A percentile compares a stretch with the other conserved stretches of the same genome.
Conservation (phyloP, 495 filamentous ascomycete genomes). For the Friedmanniomyces endolithicus region DNA sequence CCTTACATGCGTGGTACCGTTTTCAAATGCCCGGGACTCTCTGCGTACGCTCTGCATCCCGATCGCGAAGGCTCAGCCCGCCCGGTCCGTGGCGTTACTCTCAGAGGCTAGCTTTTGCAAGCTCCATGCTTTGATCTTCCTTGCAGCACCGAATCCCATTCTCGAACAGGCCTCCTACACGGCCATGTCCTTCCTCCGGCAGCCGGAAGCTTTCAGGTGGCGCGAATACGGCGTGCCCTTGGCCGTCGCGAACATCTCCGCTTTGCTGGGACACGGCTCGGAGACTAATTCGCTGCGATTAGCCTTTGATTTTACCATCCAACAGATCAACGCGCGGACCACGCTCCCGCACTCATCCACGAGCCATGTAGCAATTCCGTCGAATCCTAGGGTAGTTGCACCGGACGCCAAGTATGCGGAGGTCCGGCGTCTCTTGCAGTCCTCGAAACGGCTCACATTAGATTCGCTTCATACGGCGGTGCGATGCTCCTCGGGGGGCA, state of each 20-base stretch:
- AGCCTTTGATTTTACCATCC: constrained; percentile 22
- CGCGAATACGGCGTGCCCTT: constrained; percentile 50
- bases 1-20: constrained; percentile 28
- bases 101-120: constrained; percentile 46
- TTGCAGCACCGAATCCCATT: constrained; percentile 35
- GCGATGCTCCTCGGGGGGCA: constrained; percentile 47
- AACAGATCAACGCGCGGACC: constrained; percentile 4
- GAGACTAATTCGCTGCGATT: constrained; percentile 30
- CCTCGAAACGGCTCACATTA: constrained; percentile 36
- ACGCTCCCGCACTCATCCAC: background rate
- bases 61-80: constrained; percentile 35
- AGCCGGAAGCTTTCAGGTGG: constrained; percentile 32
- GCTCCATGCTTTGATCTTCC: constrained; percentile 48
- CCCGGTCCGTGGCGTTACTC: constrained; percentile 29
- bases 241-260: constrained; percentile 41
- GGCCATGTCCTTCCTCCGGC: constrained; percentile 35
- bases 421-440: background rate
- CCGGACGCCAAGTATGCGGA: constrained; percentile 10
- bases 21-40: constrained; percentile 46
- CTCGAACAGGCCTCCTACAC: constrained; percentile 44
- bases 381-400: constrained; percentile 1
- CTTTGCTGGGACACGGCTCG: constrained; percentile 50
- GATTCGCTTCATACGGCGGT: constrained; percentile 43
- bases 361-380: background rate
- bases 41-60: constrained; percentile 61